A percentile compares a stretch with the other conserved stretches of the same genome.
Evolutionary conservation across 2,329 filamentous ascomycete species (phyloP).

Genomic region (Talaromyces sp.): DNA sequence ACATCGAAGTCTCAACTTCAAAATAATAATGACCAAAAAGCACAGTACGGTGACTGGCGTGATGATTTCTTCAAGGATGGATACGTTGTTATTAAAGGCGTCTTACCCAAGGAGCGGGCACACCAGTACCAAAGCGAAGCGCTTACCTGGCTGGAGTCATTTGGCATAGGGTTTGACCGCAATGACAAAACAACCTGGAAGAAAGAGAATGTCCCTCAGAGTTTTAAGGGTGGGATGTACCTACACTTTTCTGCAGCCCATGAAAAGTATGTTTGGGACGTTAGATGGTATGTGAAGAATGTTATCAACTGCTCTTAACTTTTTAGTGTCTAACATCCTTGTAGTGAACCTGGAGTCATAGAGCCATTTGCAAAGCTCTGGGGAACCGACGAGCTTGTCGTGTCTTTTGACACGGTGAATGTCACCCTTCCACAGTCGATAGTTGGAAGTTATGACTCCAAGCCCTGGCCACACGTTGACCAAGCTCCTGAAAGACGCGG

Average conservation of each 20-base stretch:
- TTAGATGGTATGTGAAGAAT: constrained; percentile 20
- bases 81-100: not conserved
- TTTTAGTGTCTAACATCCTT: not conserved
- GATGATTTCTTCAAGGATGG: not conserved
- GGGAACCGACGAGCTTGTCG: constrained; percentile 21
- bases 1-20: not conserved
- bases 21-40: not conserved
- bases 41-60: not conserved
- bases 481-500: not conserved
- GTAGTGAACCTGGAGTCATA: constrained; percentile 33
- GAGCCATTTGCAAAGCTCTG: constrained; percentile 38
- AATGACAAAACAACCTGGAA: constrained; percentile 35
- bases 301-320: not conserved
- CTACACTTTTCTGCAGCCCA: constrained; percentile 29
- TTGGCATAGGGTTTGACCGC: constrained; percentile 31
- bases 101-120: not conserved
- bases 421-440: constrained; percentile 35
- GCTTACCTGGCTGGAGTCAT: constrained; percentile 36
- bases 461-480: constrained; percentile 4
- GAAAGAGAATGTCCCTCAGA: constrained; percentile 36
- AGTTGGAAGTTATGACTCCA: constrained; percentile 10
- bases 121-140: constrained; percentile 12
- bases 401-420: constrained; percentile 31
- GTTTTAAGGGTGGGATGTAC: constrained; percentile 29
- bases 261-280: constrained; percentile 42